phyloP scores from a whole-genome alignment of 2,329 filamentous ascomycete genomes.

The Trichoderma koningiopsis region DNA sequence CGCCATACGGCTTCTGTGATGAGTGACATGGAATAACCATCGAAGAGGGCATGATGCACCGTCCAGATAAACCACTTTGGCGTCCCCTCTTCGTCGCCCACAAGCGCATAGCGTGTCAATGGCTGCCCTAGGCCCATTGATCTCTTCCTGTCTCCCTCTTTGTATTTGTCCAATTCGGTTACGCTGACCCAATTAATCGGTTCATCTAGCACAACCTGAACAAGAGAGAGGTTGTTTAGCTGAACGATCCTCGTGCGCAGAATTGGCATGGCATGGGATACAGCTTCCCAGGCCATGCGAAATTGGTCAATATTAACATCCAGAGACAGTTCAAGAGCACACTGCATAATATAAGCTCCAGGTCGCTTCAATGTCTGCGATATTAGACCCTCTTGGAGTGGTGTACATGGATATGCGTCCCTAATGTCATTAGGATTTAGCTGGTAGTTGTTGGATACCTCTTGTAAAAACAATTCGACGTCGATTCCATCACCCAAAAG shows the following conservation, averaged over 20 bases:
- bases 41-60: conserved; percentile 29
- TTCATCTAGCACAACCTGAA: not conserved
- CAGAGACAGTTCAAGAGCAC: not conserved
- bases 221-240: not conserved
- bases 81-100: not conserved
- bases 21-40: conserved; percentile 24
- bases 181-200: not conserved
- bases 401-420: conserved; percentile 11
- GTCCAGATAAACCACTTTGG: conserved; percentile 26
- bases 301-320: not conserved
- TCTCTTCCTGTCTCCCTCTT: not conserved
- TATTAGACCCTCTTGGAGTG: conserved; percentile 5
- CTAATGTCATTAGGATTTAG: not conserved
- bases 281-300: not conserved
- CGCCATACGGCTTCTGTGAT: not conserved
- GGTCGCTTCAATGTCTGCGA: not conserved
- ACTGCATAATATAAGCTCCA: not conserved
- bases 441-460: too few species aligned
- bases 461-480: not conserved
- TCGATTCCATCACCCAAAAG: too few species aligned
- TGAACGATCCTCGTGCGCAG: conserved; percentile 19
- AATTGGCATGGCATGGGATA: not conserved
- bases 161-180: not conserved
- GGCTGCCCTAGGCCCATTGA: not conserved
- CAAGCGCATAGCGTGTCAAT: not conserved